These are phyloP conservation scores for Silene conica DNA, from an alignment of 148 eudicot genomes.

Conservation along the genomic window DNA sequence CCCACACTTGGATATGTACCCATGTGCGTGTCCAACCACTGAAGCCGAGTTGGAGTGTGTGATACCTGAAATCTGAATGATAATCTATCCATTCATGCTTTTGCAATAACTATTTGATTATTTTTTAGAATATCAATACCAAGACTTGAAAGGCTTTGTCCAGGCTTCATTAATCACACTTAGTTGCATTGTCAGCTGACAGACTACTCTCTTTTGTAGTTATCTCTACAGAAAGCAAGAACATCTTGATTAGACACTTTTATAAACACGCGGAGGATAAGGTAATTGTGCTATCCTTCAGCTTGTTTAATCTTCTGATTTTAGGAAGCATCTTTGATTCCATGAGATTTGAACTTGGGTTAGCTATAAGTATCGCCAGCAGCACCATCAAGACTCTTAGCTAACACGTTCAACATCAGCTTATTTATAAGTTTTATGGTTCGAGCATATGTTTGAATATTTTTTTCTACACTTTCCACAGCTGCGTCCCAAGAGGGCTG, in stretches of 20 bases:
- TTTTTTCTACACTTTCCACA: constrained; percentile 16
- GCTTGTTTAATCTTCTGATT: background rate
- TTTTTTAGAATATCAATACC: too few species aligned
- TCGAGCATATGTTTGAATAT: background rate
- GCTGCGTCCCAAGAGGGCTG: constrained; percentile 66
- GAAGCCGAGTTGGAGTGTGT: too few species aligned
- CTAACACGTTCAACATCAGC: background rate
- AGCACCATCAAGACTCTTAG: background rate
- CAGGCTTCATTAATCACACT: background rate
- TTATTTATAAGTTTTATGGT: background rate
- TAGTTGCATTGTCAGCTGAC: constrained; percentile 13
- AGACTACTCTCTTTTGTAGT: constrained; percentile 41
- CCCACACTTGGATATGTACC: too few species aligned
- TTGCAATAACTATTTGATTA: too few species aligned
- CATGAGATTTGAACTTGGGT: too few species aligned
- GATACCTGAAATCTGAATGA: too few species aligned
- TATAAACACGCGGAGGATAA: constrained; percentile 76
- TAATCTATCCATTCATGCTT: too few species aligned
- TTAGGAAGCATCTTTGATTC: too few species aligned
- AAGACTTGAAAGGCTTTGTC: background rate
- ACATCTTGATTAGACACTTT: constrained; percentile 68
- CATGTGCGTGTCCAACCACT: too few species aligned
- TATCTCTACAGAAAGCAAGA: constrained; percentile 64
- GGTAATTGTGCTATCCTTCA: constrained; percentile 30
- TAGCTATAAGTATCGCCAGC: too few species aligned